These are phyloP conservation scores for Xylaria flabelliformis DNA, from an alignment of 495 filamentous ascomycete genomes.

Conservation along the genomic window DNA sequence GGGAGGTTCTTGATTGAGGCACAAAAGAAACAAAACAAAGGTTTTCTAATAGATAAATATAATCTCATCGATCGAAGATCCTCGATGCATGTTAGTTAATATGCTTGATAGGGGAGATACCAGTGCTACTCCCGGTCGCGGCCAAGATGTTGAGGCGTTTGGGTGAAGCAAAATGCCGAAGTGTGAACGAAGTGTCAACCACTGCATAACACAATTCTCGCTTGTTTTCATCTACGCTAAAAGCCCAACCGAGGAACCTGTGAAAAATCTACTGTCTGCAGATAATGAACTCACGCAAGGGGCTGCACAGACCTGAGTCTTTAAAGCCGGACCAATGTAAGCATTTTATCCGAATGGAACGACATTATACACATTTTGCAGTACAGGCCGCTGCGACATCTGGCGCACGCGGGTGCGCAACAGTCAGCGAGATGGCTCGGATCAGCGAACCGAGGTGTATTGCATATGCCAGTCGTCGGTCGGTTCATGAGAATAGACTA, in stretches of 20 bases:
- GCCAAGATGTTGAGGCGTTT: background rate
- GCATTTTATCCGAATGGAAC: slow-evolving; percentile 5
- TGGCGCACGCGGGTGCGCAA: background rate
- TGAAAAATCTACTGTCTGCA: background rate
- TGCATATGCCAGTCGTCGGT: slow-evolving; percentile 3
- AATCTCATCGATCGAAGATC: background rate
- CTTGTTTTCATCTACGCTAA: background rate
- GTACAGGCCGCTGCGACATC: background rate
- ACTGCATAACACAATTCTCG: background rate
- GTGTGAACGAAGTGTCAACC: background rate
- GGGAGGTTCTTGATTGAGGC: background rate
- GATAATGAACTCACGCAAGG: background rate
- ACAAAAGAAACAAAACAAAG: background rate
- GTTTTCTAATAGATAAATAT: background rate
- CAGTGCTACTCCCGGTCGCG: background rate
- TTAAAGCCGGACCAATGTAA: background rate
- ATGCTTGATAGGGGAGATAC: background rate
- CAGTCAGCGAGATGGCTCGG: slow-evolving; percentile 1
- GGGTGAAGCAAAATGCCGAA: slow-evolving; percentile 7
- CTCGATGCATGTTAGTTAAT: background rate
- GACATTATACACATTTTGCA: background rate
- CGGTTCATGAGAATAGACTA: background rate
- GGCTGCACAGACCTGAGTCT: background rate
- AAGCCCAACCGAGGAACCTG: background rate
- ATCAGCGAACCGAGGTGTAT: background rate